Evolutionary conservation across 1,284 basidiomycete species (phyloP), one percentile per base, ranked within the genome.

Genomic region (Cryptococcus maquisensis): DNA sequence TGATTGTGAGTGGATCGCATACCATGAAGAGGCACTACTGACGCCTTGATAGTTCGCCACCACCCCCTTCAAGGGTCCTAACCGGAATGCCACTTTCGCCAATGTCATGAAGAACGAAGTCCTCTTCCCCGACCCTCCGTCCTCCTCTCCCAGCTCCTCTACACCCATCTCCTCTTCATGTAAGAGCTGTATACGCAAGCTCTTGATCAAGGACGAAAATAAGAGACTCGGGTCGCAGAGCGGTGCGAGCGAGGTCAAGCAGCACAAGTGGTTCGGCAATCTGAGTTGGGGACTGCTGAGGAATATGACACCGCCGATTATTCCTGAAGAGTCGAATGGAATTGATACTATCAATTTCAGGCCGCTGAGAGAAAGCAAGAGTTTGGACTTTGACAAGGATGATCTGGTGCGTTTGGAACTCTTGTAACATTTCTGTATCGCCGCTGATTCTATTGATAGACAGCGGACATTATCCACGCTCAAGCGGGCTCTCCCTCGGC

Each of bases 191-290:
- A 83, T 99, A 65, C 82, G 82, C 43, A 90, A 92, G 65, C 77
- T 98, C 50, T 80, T 99, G 62, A 89, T 92, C 82, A 99, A 99
- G 80, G 87, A 88, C 68, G 95, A 99, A 76, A 81, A 83, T 68
- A 87, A 85, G 62, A 84, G 95, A 52, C 77, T 98, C 51, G 95
- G 95, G 45, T 91, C 89, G 74, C 86, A 84, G 74, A 91, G 87
- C 59, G 96, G 96, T 39, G 96, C 96, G 45, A 94, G 90, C 66
- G 96, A 99, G 77, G 93, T 98, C 67, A 99, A 98, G 80, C 87
- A 90, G 65, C 94, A 98, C 82, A 96, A 93, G 75, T 99, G 96
- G 96, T 99, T 99, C 79, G 80, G 82, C 26, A 90, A 89, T 69
- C 86, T 96, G 72, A 95, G 91, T 76, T 99, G 95, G 96, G 96